Conservation (phyloP, 208 protist species). For the Trypanosomatidae sp. region DNA sequence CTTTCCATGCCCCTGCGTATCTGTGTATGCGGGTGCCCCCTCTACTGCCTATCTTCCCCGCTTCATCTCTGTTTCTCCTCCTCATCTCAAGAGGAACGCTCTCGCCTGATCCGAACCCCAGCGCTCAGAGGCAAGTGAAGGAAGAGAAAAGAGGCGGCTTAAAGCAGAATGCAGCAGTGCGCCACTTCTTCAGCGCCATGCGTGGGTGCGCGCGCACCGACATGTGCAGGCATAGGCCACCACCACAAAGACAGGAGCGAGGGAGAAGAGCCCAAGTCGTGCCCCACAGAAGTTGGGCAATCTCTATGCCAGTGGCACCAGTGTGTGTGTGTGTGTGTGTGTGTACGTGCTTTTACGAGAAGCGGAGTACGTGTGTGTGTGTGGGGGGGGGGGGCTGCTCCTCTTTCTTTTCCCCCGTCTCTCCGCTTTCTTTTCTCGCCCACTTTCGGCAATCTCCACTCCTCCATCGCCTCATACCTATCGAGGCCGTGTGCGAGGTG, state of each 20-base stretch:
- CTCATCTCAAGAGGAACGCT: background rate
- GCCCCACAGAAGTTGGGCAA: background rate
- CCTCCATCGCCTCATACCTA: background rate
- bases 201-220: background rate
- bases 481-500: background rate
- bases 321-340: background rate
- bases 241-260: background rate
- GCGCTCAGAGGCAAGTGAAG: background rate
- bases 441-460: background rate
- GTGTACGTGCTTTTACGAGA: background rate
- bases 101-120: background rate
- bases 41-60: constrained; percentile 2
- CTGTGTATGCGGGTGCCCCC: background rate
- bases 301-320: background rate
- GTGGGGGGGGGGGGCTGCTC: background rate
- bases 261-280: background rate
- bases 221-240: background rate
- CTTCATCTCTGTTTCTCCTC: background rate
- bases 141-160: background rate
- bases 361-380: background rate
- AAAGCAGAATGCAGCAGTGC: background rate
- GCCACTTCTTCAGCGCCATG: background rate
- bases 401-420: background rate
- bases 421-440: background rate
- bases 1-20: background rate